Evolutionary conservation across 2,329 filamentous ascomycete genomes (phyloP).

Genomic region (Fusarium newnesense): DNA sequence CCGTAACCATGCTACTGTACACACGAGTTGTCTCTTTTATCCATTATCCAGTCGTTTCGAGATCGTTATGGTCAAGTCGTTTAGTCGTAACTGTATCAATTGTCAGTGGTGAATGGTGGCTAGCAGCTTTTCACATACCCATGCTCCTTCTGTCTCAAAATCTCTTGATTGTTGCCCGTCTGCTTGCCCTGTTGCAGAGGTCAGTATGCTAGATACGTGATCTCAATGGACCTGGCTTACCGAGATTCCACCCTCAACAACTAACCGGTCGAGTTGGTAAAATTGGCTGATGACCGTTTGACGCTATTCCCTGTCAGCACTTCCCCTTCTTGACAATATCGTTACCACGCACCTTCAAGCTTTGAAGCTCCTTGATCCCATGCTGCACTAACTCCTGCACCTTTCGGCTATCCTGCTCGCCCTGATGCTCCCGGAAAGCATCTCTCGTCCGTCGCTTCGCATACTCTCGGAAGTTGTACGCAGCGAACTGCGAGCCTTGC

Average conservation of each 20-base stretch:
- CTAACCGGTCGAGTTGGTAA: slow-evolving; percentile 89
- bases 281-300: slow-evolving; percentile 97
- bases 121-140: slow-evolving; percentile 65
- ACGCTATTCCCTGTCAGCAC: slow-evolving; percentile 66
- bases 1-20: slow-evolving; percentile 41
- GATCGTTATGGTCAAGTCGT: slow-evolving; percentile 3
- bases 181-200: slow-evolving; percentile 70
- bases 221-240: slow-evolving; percentile 53
- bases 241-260: slow-evolving; percentile 88
- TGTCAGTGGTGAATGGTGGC: slow-evolving; percentile 3
- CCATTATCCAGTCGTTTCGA: slow-evolving; percentile 12
- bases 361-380: slow-evolving; percentile 85
- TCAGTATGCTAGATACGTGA: slow-evolving; percentile 19
- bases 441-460: slow-evolving; percentile 90
- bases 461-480: slow-evolving; percentile 99
- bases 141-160: slow-evolving; percentile 80
- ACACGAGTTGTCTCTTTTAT: slow-evolving; percentile 26
- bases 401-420: slow-evolving; percentile 76
- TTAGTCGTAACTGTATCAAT: slow-evolving; percentile 34
- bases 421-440: slow-evolving; percentile 84
- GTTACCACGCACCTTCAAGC: slow-evolving; percentile 78
- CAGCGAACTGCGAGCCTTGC: slow-evolving; percentile 85
- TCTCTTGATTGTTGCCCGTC: slow-evolving; percentile 70
- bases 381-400: slow-evolving; percentile 92
- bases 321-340: too few species aligned